phyloP scores from a whole-genome alignment of 2,329 filamentous ascomycete genomes.

The Periconia sp. region DNA sequence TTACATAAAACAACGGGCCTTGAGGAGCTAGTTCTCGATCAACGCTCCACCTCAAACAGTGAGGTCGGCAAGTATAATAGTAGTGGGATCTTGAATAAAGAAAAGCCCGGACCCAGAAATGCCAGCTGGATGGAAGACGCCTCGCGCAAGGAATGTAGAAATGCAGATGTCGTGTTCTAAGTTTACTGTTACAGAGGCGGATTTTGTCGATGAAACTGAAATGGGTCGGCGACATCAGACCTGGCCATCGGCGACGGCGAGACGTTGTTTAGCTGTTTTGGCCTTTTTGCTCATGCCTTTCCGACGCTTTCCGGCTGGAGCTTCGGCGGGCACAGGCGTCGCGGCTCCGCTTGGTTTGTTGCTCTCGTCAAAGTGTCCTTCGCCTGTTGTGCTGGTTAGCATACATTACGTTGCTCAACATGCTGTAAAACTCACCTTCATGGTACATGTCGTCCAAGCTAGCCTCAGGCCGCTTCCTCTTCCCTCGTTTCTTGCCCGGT shows the following conservation, averaged over 20 bases:
- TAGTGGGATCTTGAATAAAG: constrained; percentile 1
- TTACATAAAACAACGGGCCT: no score
- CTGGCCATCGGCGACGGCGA: constrained; percentile 56
- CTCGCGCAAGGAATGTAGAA: constrained; percentile 11
- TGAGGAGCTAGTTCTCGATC: no score
- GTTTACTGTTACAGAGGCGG: constrained; percentile 3
- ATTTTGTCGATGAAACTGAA: background rate
- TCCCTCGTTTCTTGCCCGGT: constrained; percentile 61
- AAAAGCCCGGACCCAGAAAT: background rate
- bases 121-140: constrained; percentile 4
- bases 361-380: constrained; percentile 93
- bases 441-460: constrained; percentile 97
- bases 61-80: background rate
- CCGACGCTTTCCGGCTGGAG: constrained; percentile 57
- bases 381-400: constrained; percentile 65
- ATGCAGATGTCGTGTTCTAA: constrained; percentile 2
- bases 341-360: constrained; percentile 85
- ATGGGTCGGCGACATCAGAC: constrained; percentile 18
- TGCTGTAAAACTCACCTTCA: constrained; percentile 75
- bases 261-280: constrained; percentile 57
- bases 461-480: constrained; percentile 65
- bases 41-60: no score
- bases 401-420: background rate
- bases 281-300: constrained; percentile 56
- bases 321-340: constrained; percentile 69